phyloP scores from a whole-genome alignment of 257 asterid genomes.

The Rehmannia glutinosa region DNA sequence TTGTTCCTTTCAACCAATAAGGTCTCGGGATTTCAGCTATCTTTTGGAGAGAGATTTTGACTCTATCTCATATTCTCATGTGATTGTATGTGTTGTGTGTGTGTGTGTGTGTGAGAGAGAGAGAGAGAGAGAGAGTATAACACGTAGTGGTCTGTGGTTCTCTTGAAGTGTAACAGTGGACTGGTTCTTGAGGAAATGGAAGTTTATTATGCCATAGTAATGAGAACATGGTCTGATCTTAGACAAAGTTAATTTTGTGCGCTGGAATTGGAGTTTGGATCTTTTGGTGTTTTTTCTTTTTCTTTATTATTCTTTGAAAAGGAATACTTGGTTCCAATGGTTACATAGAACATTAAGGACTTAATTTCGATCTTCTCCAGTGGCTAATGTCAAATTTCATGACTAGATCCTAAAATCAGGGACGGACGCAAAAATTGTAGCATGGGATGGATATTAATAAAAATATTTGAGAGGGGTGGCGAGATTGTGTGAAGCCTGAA shows the following conservation, averaged over 20 bases:
- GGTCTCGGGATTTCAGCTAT: constrained; percentile 41
- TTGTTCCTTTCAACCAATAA: constrained; percentile 34
- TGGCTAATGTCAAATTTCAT: neutral
- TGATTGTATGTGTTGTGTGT: constrained; percentile 16
- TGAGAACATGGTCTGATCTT: neutral
- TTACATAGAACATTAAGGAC: neutral
- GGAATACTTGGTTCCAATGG: neutral
- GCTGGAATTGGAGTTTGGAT: too few species aligned
- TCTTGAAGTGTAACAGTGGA: constrained; percentile 53
- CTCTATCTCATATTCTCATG: too few species aligned
- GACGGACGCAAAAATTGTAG: too few species aligned
- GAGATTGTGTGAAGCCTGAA: too few species aligned
- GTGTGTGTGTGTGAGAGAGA: neutral
- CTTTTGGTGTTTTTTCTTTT: neutral
- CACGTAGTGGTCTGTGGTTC: constrained; percentile 51
- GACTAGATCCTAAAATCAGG: neutral
- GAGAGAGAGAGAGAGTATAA: constrained; percentile 21
- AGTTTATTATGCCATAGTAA: neutral
- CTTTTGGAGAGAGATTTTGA: neutral
- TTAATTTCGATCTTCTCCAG: neutral
- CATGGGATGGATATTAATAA: too few species aligned
- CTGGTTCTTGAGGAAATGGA: constrained; percentile 5
- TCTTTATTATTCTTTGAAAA: neutral
- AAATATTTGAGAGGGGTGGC: too few species aligned
- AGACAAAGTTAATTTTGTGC: neutral